phyloP scores from a whole-genome alignment of 2,329 filamentous ascomycete species.

The Pezicula neosporulosa region DNA sequence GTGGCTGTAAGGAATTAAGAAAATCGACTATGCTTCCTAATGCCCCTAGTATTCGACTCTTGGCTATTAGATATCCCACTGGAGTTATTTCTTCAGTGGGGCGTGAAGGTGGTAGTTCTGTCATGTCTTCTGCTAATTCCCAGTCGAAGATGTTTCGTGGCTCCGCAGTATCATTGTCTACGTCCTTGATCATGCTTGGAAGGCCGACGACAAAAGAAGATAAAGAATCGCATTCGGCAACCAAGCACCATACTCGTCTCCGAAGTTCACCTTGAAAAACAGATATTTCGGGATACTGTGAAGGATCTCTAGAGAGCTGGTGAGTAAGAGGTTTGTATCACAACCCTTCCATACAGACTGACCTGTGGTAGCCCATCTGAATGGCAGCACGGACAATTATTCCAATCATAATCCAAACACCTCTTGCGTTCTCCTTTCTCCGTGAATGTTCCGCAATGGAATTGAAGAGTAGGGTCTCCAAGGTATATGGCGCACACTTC shows the following conservation, averaged over 20 bases:
- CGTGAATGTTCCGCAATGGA: conserved; percentile 70
- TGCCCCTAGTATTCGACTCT: conserved; percentile 62
- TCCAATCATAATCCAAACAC: conserved; percentile 44
- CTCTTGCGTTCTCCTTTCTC: conserved; percentile 62
- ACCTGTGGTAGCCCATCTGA: conserved; percentile 52
- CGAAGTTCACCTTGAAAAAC: conserved; percentile 58
- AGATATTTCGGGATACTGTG: conserved; percentile 61
- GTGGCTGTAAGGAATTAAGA: conserved; percentile 43
- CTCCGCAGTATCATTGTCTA: conserved; percentile 69
- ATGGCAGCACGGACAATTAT: conserved; percentile 50
- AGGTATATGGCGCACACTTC: conserved; percentile 65
- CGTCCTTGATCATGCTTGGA: conserved; percentile 61
- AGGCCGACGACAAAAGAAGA: conserved; percentile 67
- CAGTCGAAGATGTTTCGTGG: conserved; percentile 77
- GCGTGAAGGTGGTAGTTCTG: conserved; percentile 60
- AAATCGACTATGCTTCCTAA: conserved; percentile 68
- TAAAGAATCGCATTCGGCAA: conserved; percentile 67
- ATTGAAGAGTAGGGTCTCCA: conserved; percentile 73
- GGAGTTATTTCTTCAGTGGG: conserved; percentile 69
- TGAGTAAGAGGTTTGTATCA: conserved; percentile 63
- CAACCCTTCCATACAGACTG: not conserved
- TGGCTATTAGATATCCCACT: conserved; percentile 73
- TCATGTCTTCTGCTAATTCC: conserved; percentile 65
- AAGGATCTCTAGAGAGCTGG: conserved; percentile 61
- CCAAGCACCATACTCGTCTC: conserved; percentile 58